Conservation (phyloP, 495 filamentous ascomycete species). For the Podospora pseudoanserina region DNA sequence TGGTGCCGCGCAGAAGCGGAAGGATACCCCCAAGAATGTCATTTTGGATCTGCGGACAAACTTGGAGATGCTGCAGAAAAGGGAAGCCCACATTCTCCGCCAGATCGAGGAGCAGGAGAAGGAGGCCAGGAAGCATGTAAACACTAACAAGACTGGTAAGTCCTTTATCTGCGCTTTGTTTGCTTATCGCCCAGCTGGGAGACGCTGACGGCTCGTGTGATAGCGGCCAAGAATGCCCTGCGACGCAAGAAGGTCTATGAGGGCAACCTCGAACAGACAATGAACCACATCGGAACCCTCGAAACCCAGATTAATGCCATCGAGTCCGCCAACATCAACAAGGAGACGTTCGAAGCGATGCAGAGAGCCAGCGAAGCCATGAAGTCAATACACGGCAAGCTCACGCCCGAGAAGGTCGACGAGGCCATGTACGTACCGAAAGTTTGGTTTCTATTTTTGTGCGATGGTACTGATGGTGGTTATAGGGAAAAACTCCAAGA, state of each 20-base stretch:
- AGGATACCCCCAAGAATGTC: constrained; percentile 94
- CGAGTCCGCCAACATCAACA: constrained; percentile 97
- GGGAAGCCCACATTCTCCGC: constrained; percentile 82
- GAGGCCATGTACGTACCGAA: constrained; percentile 75
- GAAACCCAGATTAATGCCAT: constrained; percentile 96
- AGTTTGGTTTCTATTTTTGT: neutral
- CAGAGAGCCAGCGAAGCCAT: constrained; percentile 83
- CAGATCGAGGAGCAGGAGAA: constrained; percentile 93
- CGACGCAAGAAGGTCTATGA: constrained; percentile 92
- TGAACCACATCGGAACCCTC: constrained; percentile 81
- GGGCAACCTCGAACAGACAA: constrained; percentile 84
- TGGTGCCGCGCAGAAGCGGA: constrained; percentile 72
- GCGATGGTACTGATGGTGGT: constrained; percentile 23
- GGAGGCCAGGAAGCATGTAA: constrained; percentile 85
- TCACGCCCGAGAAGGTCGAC: constrained; percentile 91
- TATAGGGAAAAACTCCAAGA: constrained; percentile 87
- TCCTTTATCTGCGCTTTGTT: constrained; percentile 17
- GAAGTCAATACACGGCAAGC: constrained; percentile 83
- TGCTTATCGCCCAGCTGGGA: neutral
- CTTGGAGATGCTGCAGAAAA: constrained; percentile 96
- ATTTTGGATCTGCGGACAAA: constrained; percentile 84
- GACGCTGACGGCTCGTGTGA: constrained; percentile 24
- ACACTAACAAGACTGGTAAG: constrained; percentile 85
- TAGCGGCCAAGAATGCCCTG: constrained; percentile 87
- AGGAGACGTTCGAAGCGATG: constrained; percentile 93